Evolutionary conservation across 805 yeast genomes (phyloP), one percentile per base, ranked within the genome.

Genomic region (Saturnispora zaruensis): DNA sequence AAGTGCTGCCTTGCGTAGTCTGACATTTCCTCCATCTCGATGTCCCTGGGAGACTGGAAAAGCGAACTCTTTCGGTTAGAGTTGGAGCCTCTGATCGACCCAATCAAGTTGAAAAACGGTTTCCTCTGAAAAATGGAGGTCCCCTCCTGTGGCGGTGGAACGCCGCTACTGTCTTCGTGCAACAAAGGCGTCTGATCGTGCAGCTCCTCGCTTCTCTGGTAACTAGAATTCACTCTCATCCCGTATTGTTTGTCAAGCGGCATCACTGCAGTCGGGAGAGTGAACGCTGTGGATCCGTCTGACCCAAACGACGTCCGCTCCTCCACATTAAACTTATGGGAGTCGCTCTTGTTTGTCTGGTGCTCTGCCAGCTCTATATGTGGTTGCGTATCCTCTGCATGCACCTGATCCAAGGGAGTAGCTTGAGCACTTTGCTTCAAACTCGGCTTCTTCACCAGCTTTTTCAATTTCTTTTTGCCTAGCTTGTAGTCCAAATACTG

Each of bases 401-500:
- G 28, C 23, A 23, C n/a, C n/a, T 42, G 46, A 14, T 44, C 21
- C 8, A 21, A 21, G 4, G 18, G 34, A 23, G 11, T 38, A 38
- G 23, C 14, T 38, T 38, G 28, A 38, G 28, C 16, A 23, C 6
- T 23, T 23, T 9, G 28, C 18, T 41, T 13, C 4, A 52, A 56
- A 42, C 53, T 54, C 9, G 55, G 50, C 36, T 58, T 54, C 42
- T 51, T 51, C 4, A 47, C 46, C 16, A 63, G 56, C 37, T 60
- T 60, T 44, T 65, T 71, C 40, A 73, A 57, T 50, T 67, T 58
- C 55, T 68, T 70, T 57, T 70, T 72, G 18, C 77, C 74, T 24
- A 66, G 60, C 55, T 80, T 79, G 60, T 84, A 84, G 59, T 87
- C 84, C 33, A 91, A 72, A 61, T 90, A 90, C 59, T 82, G 82